Percentiles rank a stretch among this genome's conserved stretches.
phyloP scores from a whole-genome alignment of 176 grass and related monocot species.

The Oryza glaberrima region DNA sequence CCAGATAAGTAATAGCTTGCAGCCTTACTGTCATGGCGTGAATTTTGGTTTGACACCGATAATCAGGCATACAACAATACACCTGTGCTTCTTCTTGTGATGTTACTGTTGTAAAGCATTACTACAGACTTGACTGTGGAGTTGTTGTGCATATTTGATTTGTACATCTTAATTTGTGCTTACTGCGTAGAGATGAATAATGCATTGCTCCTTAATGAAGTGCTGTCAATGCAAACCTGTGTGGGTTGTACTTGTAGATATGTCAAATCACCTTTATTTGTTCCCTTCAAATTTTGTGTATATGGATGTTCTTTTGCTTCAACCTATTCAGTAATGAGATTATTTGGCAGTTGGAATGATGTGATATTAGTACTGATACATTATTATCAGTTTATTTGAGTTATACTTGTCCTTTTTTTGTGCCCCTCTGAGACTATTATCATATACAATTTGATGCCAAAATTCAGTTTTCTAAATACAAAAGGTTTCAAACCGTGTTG shows the following conservation, averaged over 20 bases:
- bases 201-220: background rate
- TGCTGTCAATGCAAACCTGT: background rate
- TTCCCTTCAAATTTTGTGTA: background rate
- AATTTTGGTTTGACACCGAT: conserved; percentile 38
- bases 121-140: background rate
- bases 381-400: background rate
- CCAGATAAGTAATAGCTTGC: conserved; percentile 23
- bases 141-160: conserved; percentile 35
- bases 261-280: background rate
- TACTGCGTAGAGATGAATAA: conserved; percentile 21
- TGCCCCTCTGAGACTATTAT: too few species aligned
- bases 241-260: background rate
- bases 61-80: conserved; percentile 11
- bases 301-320: conserved; percentile 14
- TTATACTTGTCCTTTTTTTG: conserved; percentile 7
- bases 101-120: conserved; percentile 31
- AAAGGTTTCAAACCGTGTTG: conserved; percentile 7
- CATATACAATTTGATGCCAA: background rate
- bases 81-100: conserved; percentile 17
- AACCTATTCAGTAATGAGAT: background rate
- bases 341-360: conserved; percentile 34
- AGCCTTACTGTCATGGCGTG: background rate
- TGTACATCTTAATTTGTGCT: conserved; percentile 7
- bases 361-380: background rate
- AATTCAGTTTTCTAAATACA: background rate